Conservation (phyloP, 2,329 filamentous ascomycete genomes). For the Bipolaris oryzae region DNA sequence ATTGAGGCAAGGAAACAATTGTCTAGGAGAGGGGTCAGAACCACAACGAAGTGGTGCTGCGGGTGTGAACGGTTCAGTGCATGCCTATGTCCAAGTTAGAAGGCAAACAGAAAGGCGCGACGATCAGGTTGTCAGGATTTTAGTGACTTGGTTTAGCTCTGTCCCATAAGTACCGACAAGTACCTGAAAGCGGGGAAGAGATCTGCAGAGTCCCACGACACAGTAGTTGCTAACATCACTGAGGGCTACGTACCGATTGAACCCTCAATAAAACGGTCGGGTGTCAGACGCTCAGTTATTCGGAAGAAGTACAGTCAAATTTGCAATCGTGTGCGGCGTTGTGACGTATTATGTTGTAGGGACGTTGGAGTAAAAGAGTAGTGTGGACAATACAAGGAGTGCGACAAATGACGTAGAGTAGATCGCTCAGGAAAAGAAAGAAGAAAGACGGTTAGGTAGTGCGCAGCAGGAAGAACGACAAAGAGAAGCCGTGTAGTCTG, state of each 20-base stretch:
- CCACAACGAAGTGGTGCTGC: conserved; percentile 41
- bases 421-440: conserved; percentile 17
- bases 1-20: background rate
- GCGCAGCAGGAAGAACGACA: conserved; percentile 21
- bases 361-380: background rate
- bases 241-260: conserved; percentile 16
- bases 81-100: conserved; percentile 34
- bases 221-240: too few relatives aligned
- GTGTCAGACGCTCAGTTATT: background rate
- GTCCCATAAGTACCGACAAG: background rate
- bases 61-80: conserved; percentile 26
- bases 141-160: too few relatives aligned
- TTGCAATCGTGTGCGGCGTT: conserved; percentile 2
- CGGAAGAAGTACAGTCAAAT: background rate
- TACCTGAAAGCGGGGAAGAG: background rate
- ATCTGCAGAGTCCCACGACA: background rate
- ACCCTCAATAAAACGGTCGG: background rate
- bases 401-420: conserved; percentile 19
- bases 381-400: conserved; percentile 14
- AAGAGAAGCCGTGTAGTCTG: conserved; percentile 31
- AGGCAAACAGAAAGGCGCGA: background rate
- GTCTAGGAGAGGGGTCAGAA: conserved; percentile 17
- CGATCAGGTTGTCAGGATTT: background rate
- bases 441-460: conserved; percentile 15
- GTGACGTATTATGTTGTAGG: conserved; percentile 7